Conservation (phyloP, 2,329 filamentous ascomycete species). For the Septoria petroselini region DNA sequence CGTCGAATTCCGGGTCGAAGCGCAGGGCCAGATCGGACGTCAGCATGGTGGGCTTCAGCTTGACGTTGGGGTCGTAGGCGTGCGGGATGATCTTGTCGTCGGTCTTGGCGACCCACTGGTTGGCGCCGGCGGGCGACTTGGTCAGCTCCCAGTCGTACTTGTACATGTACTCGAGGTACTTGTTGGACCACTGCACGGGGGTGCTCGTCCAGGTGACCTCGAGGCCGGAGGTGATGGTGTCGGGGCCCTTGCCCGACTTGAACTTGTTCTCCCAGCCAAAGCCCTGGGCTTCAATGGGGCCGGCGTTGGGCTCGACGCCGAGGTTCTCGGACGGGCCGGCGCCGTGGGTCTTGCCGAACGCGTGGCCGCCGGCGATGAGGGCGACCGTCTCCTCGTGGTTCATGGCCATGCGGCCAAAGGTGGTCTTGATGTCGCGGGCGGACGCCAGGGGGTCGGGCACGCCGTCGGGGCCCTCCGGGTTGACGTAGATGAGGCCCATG, state of each 20-base stretch:
- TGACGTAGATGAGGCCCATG: conserved; percentile 80
- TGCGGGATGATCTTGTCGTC: conserved; percentile 66
- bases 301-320: conserved; percentile 64
- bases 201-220: conserved; percentile 78
- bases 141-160: conserved; percentile 73
- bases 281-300: conserved; percentile 63
- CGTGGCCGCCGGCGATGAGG: conserved; percentile 73
- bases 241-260: conserved; percentile 63
- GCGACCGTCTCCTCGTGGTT: conserved; percentile 78
- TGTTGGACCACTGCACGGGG: conserved; percentile 72
- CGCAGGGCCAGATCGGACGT: conserved; percentile 72
- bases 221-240: conserved; percentile 72
- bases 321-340: conserved; percentile 63
- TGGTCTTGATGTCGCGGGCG: conserved; percentile 68
- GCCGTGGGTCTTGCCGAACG: conserved; percentile 78
- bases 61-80: conserved; percentile 66
- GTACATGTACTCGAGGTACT: conserved; percentile 73
- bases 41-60: conserved; percentile 72
- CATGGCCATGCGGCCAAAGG: conserved; percentile 79
- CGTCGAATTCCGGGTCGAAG: conserved; percentile 68
- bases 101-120: conserved; percentile 74
- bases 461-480: conserved; percentile 73
- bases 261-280: conserved; percentile 68
- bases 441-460: conserved; percentile 67
- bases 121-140: conserved; percentile 71